Evolutionary conservation across 345 rosid genomes (phyloP).

Genomic region (Moringa oleifera): DNA sequence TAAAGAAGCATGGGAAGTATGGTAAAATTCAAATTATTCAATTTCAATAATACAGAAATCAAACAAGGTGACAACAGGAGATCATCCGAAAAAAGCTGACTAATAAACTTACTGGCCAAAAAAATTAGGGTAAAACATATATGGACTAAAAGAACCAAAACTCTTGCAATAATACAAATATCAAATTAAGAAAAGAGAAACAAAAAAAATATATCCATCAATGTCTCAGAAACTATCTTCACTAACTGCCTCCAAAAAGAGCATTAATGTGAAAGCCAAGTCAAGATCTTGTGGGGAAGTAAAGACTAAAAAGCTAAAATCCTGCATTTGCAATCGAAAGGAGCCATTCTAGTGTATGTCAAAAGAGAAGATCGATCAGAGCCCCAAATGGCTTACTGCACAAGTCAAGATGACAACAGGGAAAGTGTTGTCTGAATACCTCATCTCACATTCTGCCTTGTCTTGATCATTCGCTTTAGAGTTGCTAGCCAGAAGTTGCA

Average conservation of each 20-base stretch:
- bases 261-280: slow-evolving; percentile 13
- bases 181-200: slow-evolving; percentile 9
- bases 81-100: too few relatives aligned
- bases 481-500: slow-evolving; percentile 95
- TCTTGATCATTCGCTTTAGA: slow-evolving; percentile 88
- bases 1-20: too few relatives aligned
- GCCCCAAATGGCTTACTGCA: slow-evolving; percentile 8
- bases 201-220: background rate
- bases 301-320: slow-evolving; percentile 7
- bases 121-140: too few relatives aligned
- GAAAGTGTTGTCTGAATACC: background rate
- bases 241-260: slow-evolving; percentile 15
- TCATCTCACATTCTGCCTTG: slow-evolving; percentile 77
- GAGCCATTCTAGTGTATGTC: slow-evolving; percentile 24
- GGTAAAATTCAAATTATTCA: too few relatives aligned
- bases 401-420: background rate
- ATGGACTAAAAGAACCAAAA: too few relatives aligned
- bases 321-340: background rate
- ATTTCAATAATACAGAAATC: too few relatives aligned
- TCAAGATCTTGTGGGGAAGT: slow-evolving; percentile 16
- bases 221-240: slow-evolving; percentile 23
- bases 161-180: slow-evolving; percentile 23
- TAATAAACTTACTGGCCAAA: too few relatives aligned
- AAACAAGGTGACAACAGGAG: too few relatives aligned
- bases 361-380: slow-evolving; percentile 2